Evolutionary conservation across 169 alveolate species (phyloP), one percentile per base, ranked within the genome.

Genomic region (Besnoitia besnoiti): DNA sequence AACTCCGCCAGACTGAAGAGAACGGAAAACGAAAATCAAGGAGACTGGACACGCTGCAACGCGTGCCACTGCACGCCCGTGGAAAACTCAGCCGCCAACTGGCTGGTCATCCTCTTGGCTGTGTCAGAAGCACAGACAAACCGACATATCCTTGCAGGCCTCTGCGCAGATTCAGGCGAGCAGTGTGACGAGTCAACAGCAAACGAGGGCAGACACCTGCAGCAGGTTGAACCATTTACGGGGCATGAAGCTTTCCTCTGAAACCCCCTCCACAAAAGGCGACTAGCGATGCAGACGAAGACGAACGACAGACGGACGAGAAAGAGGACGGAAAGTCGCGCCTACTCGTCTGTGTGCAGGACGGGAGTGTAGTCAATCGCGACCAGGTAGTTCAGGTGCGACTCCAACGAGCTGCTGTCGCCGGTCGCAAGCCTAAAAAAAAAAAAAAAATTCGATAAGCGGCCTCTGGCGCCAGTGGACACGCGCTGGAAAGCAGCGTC

Each of bases 261-360:
- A n/a, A n/a, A n/a, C n/a, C n/a, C n/a, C n/a, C n/a, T n/a, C n/a
- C n/a, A n/a, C n/a, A 16, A 49, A 49, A 49, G 16, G 24, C 7
- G 59, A 49, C 59, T 7, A 49, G 59, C 59, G 59, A 16, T 10
- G 59, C 59, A 49, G 59, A 10, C 59, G 59, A 16, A 49, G 24
- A 16, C 59, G 59, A 49, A 49, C 7, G 59, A 16, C 7, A 49
- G 59, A 49, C 7, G 24, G 7, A 16, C 16, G 59, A 49, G 59
- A 16, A 55, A 55, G 67, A 55, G 27, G 67, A 16, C 67, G 67
- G 27, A 55, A 55, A 8, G 67, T n/a, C 14, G 55, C 24, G 33
- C 82, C 14, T n/a, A 73, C 82, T 73, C 82, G 12, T 73, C 82
- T 73, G 82, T 73, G 46, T 73, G 82, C 46, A 73, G n/a, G 82